Conservation (phyloP, 2,329 filamentous ascomycete genomes). For the Pseudocercospora macadamiae region DNA sequence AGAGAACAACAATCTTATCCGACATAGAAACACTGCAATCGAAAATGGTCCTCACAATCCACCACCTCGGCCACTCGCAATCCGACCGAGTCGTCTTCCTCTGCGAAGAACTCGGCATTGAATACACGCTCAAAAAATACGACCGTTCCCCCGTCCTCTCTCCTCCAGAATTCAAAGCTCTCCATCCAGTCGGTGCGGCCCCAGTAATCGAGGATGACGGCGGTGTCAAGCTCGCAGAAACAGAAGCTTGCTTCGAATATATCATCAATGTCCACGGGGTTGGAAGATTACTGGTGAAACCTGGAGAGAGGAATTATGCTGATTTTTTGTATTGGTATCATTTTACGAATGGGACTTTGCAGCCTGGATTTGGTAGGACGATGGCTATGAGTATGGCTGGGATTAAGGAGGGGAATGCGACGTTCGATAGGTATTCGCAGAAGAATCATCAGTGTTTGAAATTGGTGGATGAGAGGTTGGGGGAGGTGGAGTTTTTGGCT, state of each 20-base stretch:
- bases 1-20: too few species aligned
- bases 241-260: conserved; percentile 64
- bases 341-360: conserved; percentile 43
- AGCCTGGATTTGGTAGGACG: conserved; percentile 41
- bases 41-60: conserved; percentile 44
- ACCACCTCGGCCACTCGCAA: conserved; percentile 52
- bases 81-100: conserved; percentile 68
- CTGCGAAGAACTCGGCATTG: conserved; percentile 64
- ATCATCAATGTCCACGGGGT: conserved; percentile 58
- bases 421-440: conserved; percentile 36
- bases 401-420: conserved; percentile 35
- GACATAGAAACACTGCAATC: too few species aligned
- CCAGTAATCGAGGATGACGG: conserved; percentile 59
- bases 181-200: conserved; percentile 55
- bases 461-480: conserved; percentile 56
- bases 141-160: conserved; percentile 47
- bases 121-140: conserved; percentile 56
- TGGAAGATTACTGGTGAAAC: conserved; percentile 53
- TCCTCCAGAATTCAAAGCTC: conserved; percentile 34
- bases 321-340: conserved; percentile 67
- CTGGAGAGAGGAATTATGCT: conserved; percentile 55
- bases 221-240: conserved; percentile 59
- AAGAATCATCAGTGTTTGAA: conserved; percentile 46
- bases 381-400: conserved; percentile 35
- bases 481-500: conserved; percentile 57